phyloP scores from a whole-genome alignment of 2,329 filamentous ascomycete species.

The Diaporthe velutina region DNA sequence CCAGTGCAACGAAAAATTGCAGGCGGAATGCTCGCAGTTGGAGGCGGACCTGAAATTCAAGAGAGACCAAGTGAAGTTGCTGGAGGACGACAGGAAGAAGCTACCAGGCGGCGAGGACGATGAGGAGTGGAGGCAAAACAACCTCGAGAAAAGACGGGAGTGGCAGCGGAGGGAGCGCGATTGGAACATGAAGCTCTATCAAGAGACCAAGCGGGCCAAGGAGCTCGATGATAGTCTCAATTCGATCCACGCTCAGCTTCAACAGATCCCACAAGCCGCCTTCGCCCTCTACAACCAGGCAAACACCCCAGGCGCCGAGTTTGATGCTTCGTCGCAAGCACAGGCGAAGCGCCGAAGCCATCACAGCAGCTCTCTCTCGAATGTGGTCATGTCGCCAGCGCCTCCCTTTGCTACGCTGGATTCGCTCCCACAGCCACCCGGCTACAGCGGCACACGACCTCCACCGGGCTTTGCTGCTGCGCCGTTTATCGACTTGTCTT shows the following conservation, averaged over 20 bases:
- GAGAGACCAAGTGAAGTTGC: constrained; percentile 77
- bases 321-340: constrained; percentile 55
- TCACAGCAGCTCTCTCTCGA: constrained; percentile 61
- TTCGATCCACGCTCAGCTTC: constrained; percentile 61
- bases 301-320: constrained; percentile 61
- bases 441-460: constrained; percentile 27
- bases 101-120: constrained; percentile 73
- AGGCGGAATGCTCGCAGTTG: constrained; percentile 73
- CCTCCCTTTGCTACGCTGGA: constrained; percentile 54
- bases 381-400: constrained; percentile 56
- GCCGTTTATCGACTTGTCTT: constrained; percentile 64
- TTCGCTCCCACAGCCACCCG: constrained; percentile 26
- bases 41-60: constrained; percentile 82
- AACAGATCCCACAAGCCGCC: constrained; percentile 47
- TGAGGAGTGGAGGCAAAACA: constrained; percentile 66
- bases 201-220: constrained; percentile 61
- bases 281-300: constrained; percentile 58
- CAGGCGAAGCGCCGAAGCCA: constrained; percentile 63
- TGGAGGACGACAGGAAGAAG: constrained; percentile 78
- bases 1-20: constrained; percentile 69
- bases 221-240: constrained; percentile 62
- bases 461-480: constrained; percentile 65
- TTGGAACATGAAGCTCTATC: constrained; percentile 62
- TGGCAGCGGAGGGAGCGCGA: constrained; percentile 68
- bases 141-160: constrained; percentile 65